A percentile compares a stretch with the other conserved stretches of the same genome.
phyloP scores from a whole-genome alignment of 208 protist species.

The Polymyxa betae region DNA sequence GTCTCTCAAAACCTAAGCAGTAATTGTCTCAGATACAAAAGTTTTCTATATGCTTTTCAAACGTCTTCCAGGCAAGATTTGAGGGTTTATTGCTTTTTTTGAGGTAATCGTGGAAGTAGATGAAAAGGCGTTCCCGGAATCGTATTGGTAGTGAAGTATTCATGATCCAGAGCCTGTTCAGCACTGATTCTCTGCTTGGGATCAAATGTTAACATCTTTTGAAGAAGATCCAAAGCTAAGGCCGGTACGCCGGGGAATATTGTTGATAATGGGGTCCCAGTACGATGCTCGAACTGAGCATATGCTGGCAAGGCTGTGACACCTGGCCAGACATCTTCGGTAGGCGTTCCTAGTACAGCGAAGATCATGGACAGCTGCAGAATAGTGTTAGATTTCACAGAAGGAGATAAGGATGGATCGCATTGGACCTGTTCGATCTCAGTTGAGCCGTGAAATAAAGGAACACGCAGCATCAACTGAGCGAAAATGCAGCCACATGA shows the following conservation, averaged over 20 bases:
- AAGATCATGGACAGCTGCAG: conserved; percentile 73
- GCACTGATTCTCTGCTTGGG: conserved; percentile 77
- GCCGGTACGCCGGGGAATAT: conserved; percentile 46
- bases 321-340: conserved; percentile 90
- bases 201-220: conserved; percentile 72
- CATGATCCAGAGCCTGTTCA: conserved; percentile 76
- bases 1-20: no score
- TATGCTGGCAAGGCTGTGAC: conserved; percentile 91
- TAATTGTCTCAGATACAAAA: no score
- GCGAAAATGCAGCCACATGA: background rate
- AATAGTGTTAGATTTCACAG: conserved; percentile 65
- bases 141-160: conserved; percentile 79
- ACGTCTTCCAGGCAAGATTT: no score
- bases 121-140: no score
- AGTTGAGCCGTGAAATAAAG: background rate
- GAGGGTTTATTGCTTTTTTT: no score
- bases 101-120: no score
- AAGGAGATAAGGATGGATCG: conserved; percentile 68
- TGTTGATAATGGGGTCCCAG: conserved; percentile 75
- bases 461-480: background rate
- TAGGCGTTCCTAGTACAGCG: conserved; percentile 79
- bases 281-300: conserved; percentile 80
- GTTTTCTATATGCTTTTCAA: no score
- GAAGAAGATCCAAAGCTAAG: conserved; percentile 50
- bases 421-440: background rate